phyloP scores from a whole-genome alignment of 106 monocot genomes.

The Acorus calamus region DNA sequence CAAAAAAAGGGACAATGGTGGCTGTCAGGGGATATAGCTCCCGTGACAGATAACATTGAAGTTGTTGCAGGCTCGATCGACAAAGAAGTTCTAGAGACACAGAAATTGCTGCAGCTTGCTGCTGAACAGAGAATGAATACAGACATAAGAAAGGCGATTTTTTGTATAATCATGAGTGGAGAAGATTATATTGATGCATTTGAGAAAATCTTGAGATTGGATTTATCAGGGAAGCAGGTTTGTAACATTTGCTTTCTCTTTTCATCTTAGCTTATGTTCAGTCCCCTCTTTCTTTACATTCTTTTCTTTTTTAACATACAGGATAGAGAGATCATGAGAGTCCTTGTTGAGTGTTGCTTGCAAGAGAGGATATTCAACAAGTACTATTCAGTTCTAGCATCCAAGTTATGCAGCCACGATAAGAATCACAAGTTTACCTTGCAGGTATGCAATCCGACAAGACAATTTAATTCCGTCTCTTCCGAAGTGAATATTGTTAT shows the following conservation, averaged over 20 bases:
- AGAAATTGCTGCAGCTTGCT: constrained; percentile 76
- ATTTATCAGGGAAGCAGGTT: constrained; percentile 91
- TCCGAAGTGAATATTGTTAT: not conserved
- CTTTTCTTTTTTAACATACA: constrained; percentile 15
- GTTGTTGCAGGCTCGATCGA: constrained; percentile 48
- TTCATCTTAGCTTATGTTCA: constrained; percentile 3
- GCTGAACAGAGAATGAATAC: constrained; percentile 90
- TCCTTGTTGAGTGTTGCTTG: constrained; percentile 85
- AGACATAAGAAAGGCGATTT: constrained; percentile 77
- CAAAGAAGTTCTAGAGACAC: constrained; percentile 55
- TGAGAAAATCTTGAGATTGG: constrained; percentile 84
- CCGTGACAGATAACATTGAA: constrained; percentile 31
- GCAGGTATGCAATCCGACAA: constrained; percentile 35
- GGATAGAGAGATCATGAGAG: constrained; percentile 96
- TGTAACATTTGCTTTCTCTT: not conserved
- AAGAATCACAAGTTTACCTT: constrained; percentile 96
- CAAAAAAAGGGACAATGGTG: constrained; percentile 99
- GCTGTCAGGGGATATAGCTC: constrained; percentile 49
- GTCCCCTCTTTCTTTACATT: not conserved
- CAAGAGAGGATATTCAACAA: constrained; percentile 92
- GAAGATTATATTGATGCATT: constrained; percentile 96
- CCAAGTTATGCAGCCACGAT: constrained; percentile 86
- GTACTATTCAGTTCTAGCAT: constrained; percentile 77
- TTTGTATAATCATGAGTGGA: constrained; percentile 88
- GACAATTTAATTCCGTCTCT: not conserved